phyloP scores from a whole-genome alignment of 495 filamentous ascomycete genomes.

The Penicillium cinerascens region DNA sequence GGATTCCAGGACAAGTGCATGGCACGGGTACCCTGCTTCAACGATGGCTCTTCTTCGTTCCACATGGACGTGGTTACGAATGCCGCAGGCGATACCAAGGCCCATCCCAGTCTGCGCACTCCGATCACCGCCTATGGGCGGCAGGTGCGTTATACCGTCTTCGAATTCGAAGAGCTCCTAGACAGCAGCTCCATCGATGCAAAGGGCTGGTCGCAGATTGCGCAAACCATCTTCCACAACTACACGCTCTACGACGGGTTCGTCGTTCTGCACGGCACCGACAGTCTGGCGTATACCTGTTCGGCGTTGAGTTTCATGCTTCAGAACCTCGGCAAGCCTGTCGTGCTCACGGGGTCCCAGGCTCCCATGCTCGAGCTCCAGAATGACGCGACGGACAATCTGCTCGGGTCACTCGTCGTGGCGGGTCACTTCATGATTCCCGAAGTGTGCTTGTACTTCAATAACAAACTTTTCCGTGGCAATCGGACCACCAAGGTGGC shows the following conservation, averaged over 20 bases:
- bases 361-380: slow-evolving; percentile 90
- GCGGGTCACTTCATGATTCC: slow-evolving; percentile 96
- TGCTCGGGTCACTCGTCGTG: slow-evolving; percentile 87
- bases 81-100: slow-evolving; percentile 37
- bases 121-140: slow-evolving; percentile 77
- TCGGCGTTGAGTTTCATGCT: slow-evolving; percentile 96
- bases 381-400: slow-evolving; percentile 93
- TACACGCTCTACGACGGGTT: slow-evolving; percentile 93
- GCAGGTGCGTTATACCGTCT: slow-evolving; percentile 78
- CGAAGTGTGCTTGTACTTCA: slow-evolving; percentile 95
- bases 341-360: slow-evolving; percentile 89
- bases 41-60: slow-evolving; percentile 67
- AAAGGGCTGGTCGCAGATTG: slow-evolving; percentile 86
- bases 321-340: slow-evolving; percentile 84
- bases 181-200: slow-evolving; percentile 92
- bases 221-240: slow-evolving; percentile 63
- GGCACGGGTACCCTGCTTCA: slow-evolving; percentile 81
- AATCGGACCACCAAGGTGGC: slow-evolving; percentile 89
- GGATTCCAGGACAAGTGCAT: slow-evolving; percentile 84
- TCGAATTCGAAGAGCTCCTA: slow-evolving; percentile 82
- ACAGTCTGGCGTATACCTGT: slow-evolving; percentile 87
- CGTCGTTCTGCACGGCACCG: slow-evolving; percentile 94
- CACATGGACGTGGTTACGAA: slow-evolving; percentile 54
- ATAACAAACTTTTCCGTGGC: slow-evolving; percentile 86
- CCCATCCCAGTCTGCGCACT: slow-evolving; percentile 65